Base-by-base conservation (phyloP, 768 basidiomycete genomes). In the Calvatia gigantea region DNA sequence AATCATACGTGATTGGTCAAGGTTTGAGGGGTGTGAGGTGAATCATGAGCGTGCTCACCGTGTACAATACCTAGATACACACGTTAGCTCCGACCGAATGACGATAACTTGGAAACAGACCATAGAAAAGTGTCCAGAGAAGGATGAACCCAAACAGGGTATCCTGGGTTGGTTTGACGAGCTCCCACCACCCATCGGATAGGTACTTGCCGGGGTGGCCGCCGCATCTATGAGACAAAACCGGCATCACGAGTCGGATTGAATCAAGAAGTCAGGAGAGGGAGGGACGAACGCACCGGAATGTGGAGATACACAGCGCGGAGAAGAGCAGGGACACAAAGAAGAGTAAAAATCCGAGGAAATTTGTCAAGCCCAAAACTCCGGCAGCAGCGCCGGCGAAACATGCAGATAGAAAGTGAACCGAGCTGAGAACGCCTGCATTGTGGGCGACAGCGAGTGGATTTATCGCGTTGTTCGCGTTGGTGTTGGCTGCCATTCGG, bases 41-140 rank as follows among this genome's bases (percentile, higher is more conserved):
- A 6, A 23, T 23, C 11, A 6, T 23, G 35, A 28, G 51, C 38
- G 33, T 31, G 61, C 75, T 66, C 62, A 81, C 79, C 79, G 65
- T 80, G 79, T 31, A 81, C 75, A 64, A 80, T 74, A 32, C 75
- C 77, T 80, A 47, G 5, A 41, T 19, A 37, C 54, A 43, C n/a
- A 42, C 14, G n/a, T 47, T 14, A 45, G 21, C 29, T 17, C 35
- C n/a, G 8, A 49, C 33, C 14, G 45, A 43, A 5, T 19, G 17
- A 58, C 33, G 39, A 43, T 38, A 31, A 59, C 27, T 46, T 51
- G 38, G 29, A 21, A 12, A 72, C 88, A 57, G 62, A 92, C 91
- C 94, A 68, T 91, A 96, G 68, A 94, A 90, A 53, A 96, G 74
- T 32, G 94, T 98, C 94, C 94, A 98, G 19, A 89, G 87, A 27